Percentiles rank a stretch among this genome's conserved stretches.
phyloP scores from a whole-genome alignment of 768 basidiomycete genomes.

The Lanmaoa rubissima region DNA sequence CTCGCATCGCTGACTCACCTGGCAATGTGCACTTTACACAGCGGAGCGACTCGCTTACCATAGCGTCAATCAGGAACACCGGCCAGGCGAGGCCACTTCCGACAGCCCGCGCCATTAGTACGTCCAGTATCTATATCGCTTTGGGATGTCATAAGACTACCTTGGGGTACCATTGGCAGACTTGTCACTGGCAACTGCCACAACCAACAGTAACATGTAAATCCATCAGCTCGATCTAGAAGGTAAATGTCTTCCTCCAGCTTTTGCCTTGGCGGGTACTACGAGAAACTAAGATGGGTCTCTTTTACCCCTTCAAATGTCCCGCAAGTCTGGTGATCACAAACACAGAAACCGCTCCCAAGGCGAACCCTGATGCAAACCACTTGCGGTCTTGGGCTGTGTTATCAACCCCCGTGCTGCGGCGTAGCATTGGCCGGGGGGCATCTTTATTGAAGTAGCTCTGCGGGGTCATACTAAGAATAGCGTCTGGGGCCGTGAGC shows the following conservation, averaged over 20 bases:
- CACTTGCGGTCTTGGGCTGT: constrained; percentile 1
- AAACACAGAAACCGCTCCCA: constrained; percentile 15
- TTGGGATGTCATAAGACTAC: not conserved
- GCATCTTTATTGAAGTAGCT: constrained; percentile 18
- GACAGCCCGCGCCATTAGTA: too few species aligned
- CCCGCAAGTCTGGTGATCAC: constrained; percentile 1
- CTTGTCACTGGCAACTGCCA: not conserved
- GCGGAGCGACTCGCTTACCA: too few species aligned
- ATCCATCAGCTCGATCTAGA: too few species aligned
- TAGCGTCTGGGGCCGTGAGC: constrained; percentile 22
- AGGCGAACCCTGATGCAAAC: constrained; percentile 19
- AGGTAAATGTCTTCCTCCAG: not conserved
- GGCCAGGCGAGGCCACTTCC: too few species aligned
- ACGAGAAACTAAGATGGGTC: not conserved
- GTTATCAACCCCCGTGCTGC: not conserved
- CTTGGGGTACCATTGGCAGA: not conserved
- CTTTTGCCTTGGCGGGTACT: not conserved
- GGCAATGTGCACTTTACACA: too few species aligned
- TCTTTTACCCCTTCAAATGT: not conserved
- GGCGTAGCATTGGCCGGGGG: constrained; percentile 14
- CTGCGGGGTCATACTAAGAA: constrained; percentile 5
- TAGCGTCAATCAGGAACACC: too few species aligned
- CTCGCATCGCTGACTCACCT: too few species aligned
- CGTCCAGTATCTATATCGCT: too few species aligned
- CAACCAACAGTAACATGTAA: not conserved